These are phyloP conservation scores for Backusella psychrophila DNA, from an alignment of 192 early-diverging fungal genomes.

Conservation along the genomic window DNA sequence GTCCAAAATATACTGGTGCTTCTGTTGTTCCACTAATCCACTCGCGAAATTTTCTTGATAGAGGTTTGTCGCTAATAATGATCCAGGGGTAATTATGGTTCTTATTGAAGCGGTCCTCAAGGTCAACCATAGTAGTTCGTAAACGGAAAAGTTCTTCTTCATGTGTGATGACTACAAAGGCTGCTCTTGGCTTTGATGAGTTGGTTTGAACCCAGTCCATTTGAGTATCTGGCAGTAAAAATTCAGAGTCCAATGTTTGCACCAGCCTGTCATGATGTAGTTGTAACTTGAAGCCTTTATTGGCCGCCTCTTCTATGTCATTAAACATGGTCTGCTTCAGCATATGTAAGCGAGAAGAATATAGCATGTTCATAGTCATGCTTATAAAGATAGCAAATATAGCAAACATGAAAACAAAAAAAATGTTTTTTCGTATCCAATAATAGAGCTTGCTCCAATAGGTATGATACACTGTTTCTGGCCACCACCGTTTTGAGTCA, in stretches of 20 bases:
- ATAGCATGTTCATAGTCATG: neutral
- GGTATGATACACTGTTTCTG: neutral
- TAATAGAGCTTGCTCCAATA: neutral
- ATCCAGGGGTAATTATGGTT: constrained; percentile 81
- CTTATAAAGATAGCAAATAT: neutral
- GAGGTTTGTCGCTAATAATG: constrained; percentile 76
- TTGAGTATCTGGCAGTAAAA: neutral
- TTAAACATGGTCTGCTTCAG: neutral
- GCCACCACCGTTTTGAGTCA: neutral
- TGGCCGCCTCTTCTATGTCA: neutral
- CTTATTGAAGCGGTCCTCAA: constrained; percentile 79
- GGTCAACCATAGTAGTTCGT: constrained; percentile 50
- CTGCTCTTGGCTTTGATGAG: constrained; percentile 44
- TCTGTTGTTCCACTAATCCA: constrained; percentile 40
- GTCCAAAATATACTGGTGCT: constrained; percentile 60
- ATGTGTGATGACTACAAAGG: constrained; percentile 68
- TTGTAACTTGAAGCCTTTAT: neutral
- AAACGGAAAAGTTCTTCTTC: constrained; percentile 67
- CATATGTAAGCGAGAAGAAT: neutral
- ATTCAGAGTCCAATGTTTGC: neutral
- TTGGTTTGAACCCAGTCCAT: constrained; percentile 1
- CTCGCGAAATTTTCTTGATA: constrained; percentile 61
- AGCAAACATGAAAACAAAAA: neutral
- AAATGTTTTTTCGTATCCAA: neutral
- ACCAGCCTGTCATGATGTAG: neutral